A percentile compares a stretch with the other conserved stretches of the same genome.
Evolutionary conservation across 1,139 yeast genomes (phyloP).

Genomic region (Sugiyamaella novakii): DNA sequence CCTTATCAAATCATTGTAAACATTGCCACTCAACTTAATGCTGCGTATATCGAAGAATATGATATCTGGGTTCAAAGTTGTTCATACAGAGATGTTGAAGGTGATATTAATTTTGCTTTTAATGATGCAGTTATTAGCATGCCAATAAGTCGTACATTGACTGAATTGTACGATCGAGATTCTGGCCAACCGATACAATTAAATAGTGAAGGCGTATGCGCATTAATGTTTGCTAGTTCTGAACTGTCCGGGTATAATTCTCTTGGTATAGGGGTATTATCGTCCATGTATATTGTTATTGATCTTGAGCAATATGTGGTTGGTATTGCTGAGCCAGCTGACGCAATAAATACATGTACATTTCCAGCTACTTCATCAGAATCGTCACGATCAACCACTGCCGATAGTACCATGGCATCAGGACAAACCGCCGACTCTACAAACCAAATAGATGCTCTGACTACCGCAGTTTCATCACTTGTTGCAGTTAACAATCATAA

Average conservation of each 20-base stretch:
- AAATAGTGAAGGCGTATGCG: conserved; percentile 59
- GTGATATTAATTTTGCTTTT: conserved; percentile 57
- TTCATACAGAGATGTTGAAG: conserved; percentile 51
- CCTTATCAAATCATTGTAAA: conserved; percentile 64
- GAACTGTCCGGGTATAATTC: conserved; percentile 54
- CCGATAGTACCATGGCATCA: not conserved
- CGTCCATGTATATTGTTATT: conserved; percentile 61
- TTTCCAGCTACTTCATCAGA: not conserved
- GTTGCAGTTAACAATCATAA: not conserved
- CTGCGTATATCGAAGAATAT: conserved; percentile 56
- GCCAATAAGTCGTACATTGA: conserved; percentile 56
- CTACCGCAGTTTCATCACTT: not conserved
- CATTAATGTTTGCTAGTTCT: conserved; percentile 57
- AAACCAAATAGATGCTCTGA: not conserved
- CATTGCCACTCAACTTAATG: conserved; percentile 74
- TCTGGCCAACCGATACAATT: conserved; percentile 48
- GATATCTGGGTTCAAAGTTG: conserved; percentile 72
- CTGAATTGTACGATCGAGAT: conserved; percentile 42
- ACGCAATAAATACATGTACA: conserved; percentile 8
- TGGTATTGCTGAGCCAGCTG: conserved; percentile 49
- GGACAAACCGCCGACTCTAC: not conserved
- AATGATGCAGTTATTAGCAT: conserved; percentile 55
- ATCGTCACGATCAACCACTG: not conserved
- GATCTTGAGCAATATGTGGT: conserved; percentile 62
- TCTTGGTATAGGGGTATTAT: conserved; percentile 64